phyloP scores from a whole-genome alignment of 768 basidiomycete genomes.

The Trametes cubensis region DNA sequence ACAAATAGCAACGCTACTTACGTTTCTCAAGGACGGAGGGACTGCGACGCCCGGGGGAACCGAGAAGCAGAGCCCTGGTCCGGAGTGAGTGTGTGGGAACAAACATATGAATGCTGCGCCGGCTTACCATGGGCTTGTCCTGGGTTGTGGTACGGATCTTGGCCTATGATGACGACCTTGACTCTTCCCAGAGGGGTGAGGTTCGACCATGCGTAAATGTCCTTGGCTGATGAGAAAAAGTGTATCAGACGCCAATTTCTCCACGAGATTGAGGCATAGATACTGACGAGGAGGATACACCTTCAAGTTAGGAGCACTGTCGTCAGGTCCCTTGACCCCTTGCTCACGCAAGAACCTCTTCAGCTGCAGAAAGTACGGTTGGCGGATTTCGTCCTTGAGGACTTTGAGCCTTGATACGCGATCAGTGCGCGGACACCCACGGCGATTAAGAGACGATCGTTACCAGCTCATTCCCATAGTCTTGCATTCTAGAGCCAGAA shows the following conservation, averaged over 20 bases:
- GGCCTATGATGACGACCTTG: constrained; percentile 86
- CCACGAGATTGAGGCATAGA: not conserved
- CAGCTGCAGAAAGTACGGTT: constrained; percentile 74
- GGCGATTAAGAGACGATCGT: constrained; percentile 22
- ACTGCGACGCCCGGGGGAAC: constrained; percentile 75
- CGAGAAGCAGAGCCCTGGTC: constrained; percentile 81
- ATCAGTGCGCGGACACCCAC: not conserved
- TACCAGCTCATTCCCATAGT: constrained; percentile 77
- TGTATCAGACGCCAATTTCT: not conserved
- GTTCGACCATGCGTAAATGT: constrained; percentile 92
- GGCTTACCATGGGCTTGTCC: constrained; percentile 82
- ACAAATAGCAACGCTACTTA: constrained; percentile 37
- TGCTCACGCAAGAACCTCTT: constrained; percentile 72
- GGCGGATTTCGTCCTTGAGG: constrained; percentile 72
- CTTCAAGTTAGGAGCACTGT: constrained; percentile 49
- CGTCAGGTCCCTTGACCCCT: constrained; percentile 57
- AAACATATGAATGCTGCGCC: not conserved
- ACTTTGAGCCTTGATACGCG: constrained; percentile 61
- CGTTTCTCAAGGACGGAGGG: constrained; percentile 85
- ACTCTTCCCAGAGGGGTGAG: constrained; percentile 79
- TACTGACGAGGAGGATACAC: constrained; percentile 79
- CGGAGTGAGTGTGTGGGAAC: constrained; percentile 9
- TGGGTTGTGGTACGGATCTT: constrained; percentile 83
- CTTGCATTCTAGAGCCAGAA: constrained; percentile 70
- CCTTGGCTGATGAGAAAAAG: constrained; percentile 50